These are phyloP conservation scores for Cordia subcordata DNA, from an alignment of 257 asterid genomes.

Conservation along the genomic window DNA sequence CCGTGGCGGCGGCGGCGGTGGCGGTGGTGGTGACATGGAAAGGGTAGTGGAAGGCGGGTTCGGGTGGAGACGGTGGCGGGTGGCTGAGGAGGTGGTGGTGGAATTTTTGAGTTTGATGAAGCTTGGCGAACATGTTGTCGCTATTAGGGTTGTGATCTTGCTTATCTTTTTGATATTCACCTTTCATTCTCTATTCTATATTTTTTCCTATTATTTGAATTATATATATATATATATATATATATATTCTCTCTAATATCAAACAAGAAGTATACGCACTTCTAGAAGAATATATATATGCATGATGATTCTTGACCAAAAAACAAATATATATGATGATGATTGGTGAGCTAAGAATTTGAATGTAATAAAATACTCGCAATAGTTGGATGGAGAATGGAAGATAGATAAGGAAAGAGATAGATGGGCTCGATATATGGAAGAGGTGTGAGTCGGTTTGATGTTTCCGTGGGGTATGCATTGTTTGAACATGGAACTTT, in stretches of 20 bases:
- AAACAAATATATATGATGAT: no score
- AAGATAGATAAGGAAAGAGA: background rate
- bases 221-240: background rate
- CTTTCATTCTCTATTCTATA: constrained; percentile 40
- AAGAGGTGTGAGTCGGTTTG: background rate
- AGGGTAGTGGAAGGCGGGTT: constrained; percentile 16
- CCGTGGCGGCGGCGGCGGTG: constrained; percentile 2
- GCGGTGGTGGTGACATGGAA: constrained; percentile 8
- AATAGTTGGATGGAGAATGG: background rate
- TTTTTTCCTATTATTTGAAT: background rate
- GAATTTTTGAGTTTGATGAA: constrained; percentile 33
- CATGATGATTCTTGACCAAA: no score
- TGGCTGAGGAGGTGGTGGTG: constrained; percentile 14
- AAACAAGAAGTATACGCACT: no score
- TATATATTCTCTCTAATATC: background rate
- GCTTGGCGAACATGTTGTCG: constrained; percentile 44
- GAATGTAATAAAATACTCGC: no score
- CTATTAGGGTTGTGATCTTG: constrained; percentile 15
- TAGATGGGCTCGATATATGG: background rate
- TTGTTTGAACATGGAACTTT: no score
- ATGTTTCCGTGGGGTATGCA: no score
- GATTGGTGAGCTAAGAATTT: background rate
- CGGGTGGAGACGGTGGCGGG: constrained; percentile 5
- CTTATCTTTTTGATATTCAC: constrained; percentile 37
- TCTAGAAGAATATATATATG: background rate